These are phyloP conservation scores for Alternaria novae-zelandiae DNA, from an alignment of 2,329 filamentous ascomycete species.

Conservation along the genomic window DNA sequence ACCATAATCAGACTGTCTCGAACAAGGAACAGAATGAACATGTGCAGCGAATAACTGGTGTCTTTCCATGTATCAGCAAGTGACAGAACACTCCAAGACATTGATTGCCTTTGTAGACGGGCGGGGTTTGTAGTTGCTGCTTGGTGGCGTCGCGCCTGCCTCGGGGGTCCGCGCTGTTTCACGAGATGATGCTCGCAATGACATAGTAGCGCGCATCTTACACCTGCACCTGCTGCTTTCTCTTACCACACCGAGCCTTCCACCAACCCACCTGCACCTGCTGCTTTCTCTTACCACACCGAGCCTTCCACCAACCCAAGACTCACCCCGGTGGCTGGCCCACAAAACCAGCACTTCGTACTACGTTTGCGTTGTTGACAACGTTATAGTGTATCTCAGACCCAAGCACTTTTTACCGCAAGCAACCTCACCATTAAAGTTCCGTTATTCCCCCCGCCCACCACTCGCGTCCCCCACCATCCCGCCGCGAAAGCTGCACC, in stretches of 20 bases:
- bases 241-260: conserved; percentile 7
- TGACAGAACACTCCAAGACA: not conserved
- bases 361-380: too few species aligned
- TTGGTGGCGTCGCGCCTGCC: conserved; percentile 10
- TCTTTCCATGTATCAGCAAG: not conserved
- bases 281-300: conserved; percentile 13
- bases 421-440: not conserved
- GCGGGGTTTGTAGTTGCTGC: not conserved
- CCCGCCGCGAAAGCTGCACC: conserved; percentile 23
- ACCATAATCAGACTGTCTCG: not conserved
- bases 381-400: too few species aligned
- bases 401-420: too few species aligned
- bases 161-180: conserved; percentile 12
- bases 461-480: conserved; percentile 15
- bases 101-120: not conserved
- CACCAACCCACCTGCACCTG: conserved; percentile 7
- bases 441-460: not conserved
- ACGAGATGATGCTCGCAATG: conserved; percentile 10
- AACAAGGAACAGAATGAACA: not conserved
- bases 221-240: conserved; percentile 10
- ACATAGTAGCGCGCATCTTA: conserved; percentile 20
- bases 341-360: conserved; percentile 10
- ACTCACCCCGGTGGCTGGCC: conserved; percentile 22
- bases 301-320: not conserved
- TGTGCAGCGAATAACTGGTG: not conserved